Base-by-base conservation (phyloP, 2,329 filamentous ascomycete genomes). In the Didymella pinodella region DNA sequence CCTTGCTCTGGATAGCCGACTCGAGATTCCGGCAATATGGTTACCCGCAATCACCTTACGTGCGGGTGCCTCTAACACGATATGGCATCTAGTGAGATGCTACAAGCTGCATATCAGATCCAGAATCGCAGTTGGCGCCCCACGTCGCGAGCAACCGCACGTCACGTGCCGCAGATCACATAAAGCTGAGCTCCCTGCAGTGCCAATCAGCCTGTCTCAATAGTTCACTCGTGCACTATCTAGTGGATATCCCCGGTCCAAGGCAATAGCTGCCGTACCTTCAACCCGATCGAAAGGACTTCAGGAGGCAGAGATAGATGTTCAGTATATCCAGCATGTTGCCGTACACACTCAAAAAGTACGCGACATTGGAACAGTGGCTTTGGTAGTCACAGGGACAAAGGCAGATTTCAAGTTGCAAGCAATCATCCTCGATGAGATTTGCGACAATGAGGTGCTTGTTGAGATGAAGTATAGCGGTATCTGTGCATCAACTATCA, bases 381-480 rank as follows among this genome's bases (percentile, higher is more conserved):
- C 58, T 28, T 32, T 53, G 11, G 58, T 61, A 4, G 45, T 57
- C 34, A 49, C 41, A 11, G 38, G 54, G 36, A 38, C 58, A 25
- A 51, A 57, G 29, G 48, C 48, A 28, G 45, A 57, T 6, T 51
- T 61, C 20, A 45, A 57, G 26, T 26, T 57, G 40, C 54, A 61
- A 40, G 18, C 47, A 11, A 49, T 54, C 44, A 46, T 57, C 7
- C 45, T 61, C 7, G 54, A 57, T 51, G 54, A 54, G 26, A 54
- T 57, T 20, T 26, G 56, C 32, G 73, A 80, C 1, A 79, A 82
- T 25, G 84, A 85, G 67, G 72, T 84, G 2, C 74, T 85, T 4
- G 78, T 85, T 3, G 80, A 84, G 48, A 81, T 85, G 63, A 77
- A 84, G 1, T 82, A 82, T 0, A 80, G 80, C 0, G 83, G 84